Evolutionary conservation across 169 alveolate genomes (phyloP).

Genomic region (Plasmodium knowlesi): DNA sequence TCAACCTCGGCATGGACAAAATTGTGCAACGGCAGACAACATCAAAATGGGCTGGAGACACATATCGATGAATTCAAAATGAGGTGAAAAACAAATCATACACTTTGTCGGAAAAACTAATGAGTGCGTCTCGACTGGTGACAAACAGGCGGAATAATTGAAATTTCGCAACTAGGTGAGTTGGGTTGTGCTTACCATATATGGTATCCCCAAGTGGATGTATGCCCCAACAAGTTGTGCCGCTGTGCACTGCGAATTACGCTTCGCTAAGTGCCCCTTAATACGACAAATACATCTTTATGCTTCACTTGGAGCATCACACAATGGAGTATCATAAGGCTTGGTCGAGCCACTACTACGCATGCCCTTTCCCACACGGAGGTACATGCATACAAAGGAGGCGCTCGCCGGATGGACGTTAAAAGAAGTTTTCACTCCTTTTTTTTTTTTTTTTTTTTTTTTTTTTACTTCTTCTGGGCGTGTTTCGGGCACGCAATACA

Average conservation of each 20-base stretch:
- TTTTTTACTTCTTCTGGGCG: neutral
- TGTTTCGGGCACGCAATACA: neutral
- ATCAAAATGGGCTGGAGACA: neutral
- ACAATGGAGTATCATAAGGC: neutral
- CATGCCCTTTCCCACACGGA: neutral
- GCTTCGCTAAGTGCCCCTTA: neutral
- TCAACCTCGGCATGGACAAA: neutral
- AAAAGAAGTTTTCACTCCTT: neutral
- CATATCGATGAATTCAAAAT: neutral
- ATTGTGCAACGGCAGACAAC: neutral
- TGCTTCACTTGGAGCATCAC: neutral
- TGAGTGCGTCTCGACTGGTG: neutral
- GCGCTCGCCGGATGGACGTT: neutral
- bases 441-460: too few relatives aligned
- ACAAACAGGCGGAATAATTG: neutral
- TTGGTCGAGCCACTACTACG: neutral
- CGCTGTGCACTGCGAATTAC: neutral
- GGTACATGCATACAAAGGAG: neutral
- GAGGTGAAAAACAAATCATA: neutral
- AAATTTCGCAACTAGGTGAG: neutral
- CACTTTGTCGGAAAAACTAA: neutral
- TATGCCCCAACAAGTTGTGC: neutral
- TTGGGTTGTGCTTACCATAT: neutral
- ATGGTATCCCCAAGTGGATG: neutral
- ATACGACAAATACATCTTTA: neutral